Base-by-base conservation (phyloP, 225 moss, liverwort and hornwort species). In the Sphagnum tenellum region DNA sequence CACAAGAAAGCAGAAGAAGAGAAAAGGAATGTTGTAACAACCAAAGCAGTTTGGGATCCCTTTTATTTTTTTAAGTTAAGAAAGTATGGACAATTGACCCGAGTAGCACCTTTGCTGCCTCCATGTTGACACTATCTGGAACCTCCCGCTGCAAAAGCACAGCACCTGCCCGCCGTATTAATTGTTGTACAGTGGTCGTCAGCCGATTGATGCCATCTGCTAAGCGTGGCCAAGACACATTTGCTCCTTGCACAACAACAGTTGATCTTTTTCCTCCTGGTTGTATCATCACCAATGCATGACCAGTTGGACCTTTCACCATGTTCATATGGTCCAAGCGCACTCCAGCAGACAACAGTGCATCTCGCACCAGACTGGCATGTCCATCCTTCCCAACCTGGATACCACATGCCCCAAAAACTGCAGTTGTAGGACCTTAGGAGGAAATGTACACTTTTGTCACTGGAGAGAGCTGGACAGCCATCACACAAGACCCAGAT, bases 251-350 rank as follows among this genome's bases (percentile, higher is more conserved):
- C 9, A 92, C 87, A 11, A 89, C 81, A 47, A 89, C 78, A 50
- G 89, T 88, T 3, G 86, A 86, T 61, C 81, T 88, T 64, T 76
- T 82, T 54, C 92, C 89, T 55, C 78, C 86, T 53, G 86, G 88
- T 75, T 93, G 88, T 70, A 93, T 76, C 86, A 88, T 88, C 56
- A 93, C 89, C 48, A 93, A 69, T 14, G 92, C 89, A 70, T 93
- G 92, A 29, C 89, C 89, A 55, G 85, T 89, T 1, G 88, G 87
- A 7, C 83, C 85, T 44, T 85, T 83, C 8, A 89, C 88, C 3
- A 70, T 77, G 56, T 78, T 82, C 81, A 89, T 61, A 69, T 83
- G 79, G 62, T 92, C 92, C 65, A 93, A 65, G 57, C 82, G 77
- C 54, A 89, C 88, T 63, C 78, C 79, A 47, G 78, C 76, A 50